Evolutionary conservation across 495 filamentous ascomycete genomes (phyloP).

Genomic region (Aspergillus bridgeri): DNA sequence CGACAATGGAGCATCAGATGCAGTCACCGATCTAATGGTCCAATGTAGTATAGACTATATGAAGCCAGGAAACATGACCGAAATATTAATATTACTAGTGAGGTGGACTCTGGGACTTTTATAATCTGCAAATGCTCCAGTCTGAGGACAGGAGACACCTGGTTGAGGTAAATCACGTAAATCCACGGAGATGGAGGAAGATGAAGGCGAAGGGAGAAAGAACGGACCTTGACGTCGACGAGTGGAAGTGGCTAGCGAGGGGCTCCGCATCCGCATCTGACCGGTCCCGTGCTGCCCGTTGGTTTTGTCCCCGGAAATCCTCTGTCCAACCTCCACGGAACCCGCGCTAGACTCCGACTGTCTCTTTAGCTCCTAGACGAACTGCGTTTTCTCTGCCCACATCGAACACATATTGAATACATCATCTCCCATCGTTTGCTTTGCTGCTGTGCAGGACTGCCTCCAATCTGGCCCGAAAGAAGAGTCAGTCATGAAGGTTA

Average conservation of each 20-base stretch:
- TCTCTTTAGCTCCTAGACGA: background rate
- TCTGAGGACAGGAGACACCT: background rate
- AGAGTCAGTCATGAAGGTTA: constrained; percentile 34
- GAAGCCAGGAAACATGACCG: background rate
- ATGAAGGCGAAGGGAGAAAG: background rate
- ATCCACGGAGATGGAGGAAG: background rate
- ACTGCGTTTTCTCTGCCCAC: background rate
- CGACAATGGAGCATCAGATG: background rate
- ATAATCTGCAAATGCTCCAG: background rate
- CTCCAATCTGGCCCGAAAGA: background rate
- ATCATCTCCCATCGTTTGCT: background rate
- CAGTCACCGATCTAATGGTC: background rate
- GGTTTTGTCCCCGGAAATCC: background rate
- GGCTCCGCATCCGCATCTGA: constrained; percentile 26
- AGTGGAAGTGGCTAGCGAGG: constrained; percentile 15
- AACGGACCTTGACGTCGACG: constrained; percentile 21
- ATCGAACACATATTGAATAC: background rate
- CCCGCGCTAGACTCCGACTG: background rate
- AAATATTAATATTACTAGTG: background rate
- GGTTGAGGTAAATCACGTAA: background rate
- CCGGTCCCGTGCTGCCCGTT: constrained; percentile 13
- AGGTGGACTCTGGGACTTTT: background rate
- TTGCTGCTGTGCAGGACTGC: background rate
- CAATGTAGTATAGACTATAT: background rate
- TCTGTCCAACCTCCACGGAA: background rate